Conservation (phyloP, 371 early-diverging fungal genomes). For the Rhizopus sp. region DNA sequence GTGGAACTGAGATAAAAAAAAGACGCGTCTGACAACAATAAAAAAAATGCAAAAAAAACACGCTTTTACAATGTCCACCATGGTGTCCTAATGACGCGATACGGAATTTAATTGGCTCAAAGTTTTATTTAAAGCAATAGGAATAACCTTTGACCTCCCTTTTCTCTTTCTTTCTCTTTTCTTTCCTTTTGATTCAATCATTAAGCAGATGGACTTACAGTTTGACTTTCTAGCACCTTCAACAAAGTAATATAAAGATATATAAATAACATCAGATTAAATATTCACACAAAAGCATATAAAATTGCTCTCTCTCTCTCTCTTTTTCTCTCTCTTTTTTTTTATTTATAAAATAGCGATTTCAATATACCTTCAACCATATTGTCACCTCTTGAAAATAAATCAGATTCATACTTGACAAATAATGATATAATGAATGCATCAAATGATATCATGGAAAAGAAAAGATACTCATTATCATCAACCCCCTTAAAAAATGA, state of each 20-base stretch:
- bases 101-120: constrained; percentile 1
- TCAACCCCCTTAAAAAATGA: constrained; percentile 7
- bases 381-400: not conserved
- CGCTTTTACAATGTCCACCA: not conserved
- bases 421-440: not conserved
- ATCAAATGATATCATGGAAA: not conserved
- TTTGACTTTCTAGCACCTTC: constrained; percentile 1
- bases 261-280: not conserved
- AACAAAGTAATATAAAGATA: not conserved
- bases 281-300: not conserved
- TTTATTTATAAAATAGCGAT: not conserved
- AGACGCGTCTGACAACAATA: not conserved
- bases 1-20: constrained; percentile 73
- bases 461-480: constrained; percentile 9
- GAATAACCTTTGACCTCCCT: not conserved
- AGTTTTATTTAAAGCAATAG: not conserved
- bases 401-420: not conserved
- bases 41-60: constrained; percentile 2
- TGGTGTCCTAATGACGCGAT: not conserved
- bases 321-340: too few relatives aligned
- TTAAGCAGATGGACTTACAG: not conserved
- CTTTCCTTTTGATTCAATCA: constrained; percentile 1
- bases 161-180: not conserved
- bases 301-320: not conserved
- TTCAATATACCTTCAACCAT: constrained; percentile 4